phyloP scores from a whole-genome alignment of 1,284 basidiomycete species.

The Mycena sp. region DNA sequence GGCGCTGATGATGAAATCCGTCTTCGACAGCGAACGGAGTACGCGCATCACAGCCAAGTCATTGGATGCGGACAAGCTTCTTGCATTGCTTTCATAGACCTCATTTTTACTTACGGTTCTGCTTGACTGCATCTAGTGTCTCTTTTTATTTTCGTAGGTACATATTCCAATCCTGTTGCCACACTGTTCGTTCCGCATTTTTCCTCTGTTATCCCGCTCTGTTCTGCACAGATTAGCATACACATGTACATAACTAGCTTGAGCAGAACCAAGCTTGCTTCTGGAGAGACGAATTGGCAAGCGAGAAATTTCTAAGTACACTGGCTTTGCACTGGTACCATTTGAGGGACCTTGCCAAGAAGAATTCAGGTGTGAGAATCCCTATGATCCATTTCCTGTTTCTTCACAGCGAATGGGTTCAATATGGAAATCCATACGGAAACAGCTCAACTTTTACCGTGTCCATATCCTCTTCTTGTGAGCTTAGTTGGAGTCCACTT shows the following conservation, averaged over 20 bases:
- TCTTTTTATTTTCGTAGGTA: slow-evolving; percentile 23
- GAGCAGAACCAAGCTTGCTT: slow-evolving; percentile 30
- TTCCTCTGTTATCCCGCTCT: slow-evolving; percentile 19
- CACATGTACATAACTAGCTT: slow-evolving; percentile 29
- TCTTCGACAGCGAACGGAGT: slow-evolving; percentile 70
- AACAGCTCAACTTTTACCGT: slow-evolving; percentile 58
- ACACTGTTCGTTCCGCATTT: slow-evolving; percentile 8
- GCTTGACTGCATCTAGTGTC: slow-evolving; percentile 35
- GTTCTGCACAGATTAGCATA: slow-evolving; percentile 28
- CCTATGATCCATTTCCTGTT: too few species aligned
- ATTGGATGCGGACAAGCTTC: slow-evolving; percentile 64
- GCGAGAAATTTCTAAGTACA: too few species aligned
- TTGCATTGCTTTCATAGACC: slow-evolving; percentile 61
- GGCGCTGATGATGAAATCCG: slow-evolving; percentile 76
- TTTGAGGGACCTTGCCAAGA: too few species aligned
- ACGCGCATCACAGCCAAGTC: slow-evolving; percentile 67
- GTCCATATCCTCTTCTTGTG: slow-evolving; percentile 56
- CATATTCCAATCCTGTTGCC: slow-evolving; percentile 14
- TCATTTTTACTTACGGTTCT: slow-evolving; percentile 32
- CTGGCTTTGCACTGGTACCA: too few species aligned
- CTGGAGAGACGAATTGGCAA: slow-evolving; percentile 10
- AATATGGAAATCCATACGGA: slow-evolving; percentile 26
- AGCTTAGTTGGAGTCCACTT: slow-evolving; percentile 25
- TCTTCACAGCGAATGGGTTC: slow-evolving; percentile 15
- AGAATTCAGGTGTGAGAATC: too few species aligned